phyloP scores from a whole-genome alignment of 2,329 filamentous ascomycete species.

The Fusarium sp. region DNA sequence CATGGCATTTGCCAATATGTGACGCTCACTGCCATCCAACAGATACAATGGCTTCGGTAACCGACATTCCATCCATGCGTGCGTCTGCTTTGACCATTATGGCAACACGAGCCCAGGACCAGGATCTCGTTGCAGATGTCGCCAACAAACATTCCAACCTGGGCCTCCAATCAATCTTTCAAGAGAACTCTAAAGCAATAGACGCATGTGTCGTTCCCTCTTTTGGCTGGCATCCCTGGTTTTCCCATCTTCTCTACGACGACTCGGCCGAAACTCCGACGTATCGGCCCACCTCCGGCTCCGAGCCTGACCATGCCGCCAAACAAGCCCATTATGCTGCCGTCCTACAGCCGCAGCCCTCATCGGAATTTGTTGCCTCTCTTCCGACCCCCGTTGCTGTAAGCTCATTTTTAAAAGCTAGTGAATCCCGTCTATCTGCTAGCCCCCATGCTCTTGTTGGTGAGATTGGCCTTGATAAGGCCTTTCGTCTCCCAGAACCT shows the following conservation, averaged over 20 bases:
- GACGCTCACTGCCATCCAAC: constrained; percentile 90
- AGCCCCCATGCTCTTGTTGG: constrained; percentile 77
- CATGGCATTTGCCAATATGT: constrained; percentile 78
- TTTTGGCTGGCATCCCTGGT: constrained; percentile 94
- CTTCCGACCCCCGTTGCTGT: constrained; percentile 73
- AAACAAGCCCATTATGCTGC: constrained; percentile 72
- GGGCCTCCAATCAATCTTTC: background rate
- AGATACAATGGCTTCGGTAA: constrained; percentile 75
- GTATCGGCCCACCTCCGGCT: constrained; percentile 49
- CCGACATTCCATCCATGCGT: constrained; percentile 72
- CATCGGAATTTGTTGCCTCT: constrained; percentile 57
- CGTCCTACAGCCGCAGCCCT: constrained; percentile 70
- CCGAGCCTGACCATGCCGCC: constrained; percentile 47
- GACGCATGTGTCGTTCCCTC: constrained; percentile 65
- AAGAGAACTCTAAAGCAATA: background rate
- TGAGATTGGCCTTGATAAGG: constrained; percentile 82
- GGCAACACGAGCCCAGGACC: constrained; percentile 81
- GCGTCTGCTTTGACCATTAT: constrained; percentile 77
- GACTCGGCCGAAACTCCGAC: constrained; percentile 59
- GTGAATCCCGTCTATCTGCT: constrained; percentile 64
- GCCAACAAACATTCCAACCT: constrained; percentile 68
- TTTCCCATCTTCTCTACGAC: constrained; percentile 80
- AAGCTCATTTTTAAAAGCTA: constrained; percentile 68
- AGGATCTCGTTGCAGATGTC: constrained; percentile 75
- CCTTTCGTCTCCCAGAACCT: constrained; percentile 77